A percentile compares a stretch with the other conserved stretches of the same genome.
Conservation (phyloP, 345 rosid genomes). For the Gossypium turneri region DNA sequence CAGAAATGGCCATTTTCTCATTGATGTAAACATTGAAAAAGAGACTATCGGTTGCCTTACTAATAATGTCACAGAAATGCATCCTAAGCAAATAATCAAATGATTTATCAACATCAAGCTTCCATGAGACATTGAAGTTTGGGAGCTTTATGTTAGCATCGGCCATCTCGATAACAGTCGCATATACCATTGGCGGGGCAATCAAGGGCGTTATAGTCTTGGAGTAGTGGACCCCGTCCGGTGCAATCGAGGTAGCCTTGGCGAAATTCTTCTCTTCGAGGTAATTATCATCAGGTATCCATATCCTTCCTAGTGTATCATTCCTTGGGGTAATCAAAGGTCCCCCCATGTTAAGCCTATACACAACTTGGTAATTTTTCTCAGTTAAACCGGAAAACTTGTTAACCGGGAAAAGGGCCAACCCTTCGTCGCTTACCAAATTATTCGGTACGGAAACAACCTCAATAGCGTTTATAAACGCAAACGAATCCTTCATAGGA, state of each 20-base stretch:
- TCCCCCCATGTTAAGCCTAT: conserved; percentile 76
- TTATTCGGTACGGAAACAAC: conserved; percentile 66
- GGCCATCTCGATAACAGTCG: conserved; percentile 61
- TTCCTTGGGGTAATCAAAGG: conserved; percentile 51
- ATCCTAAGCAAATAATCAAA: conserved; percentile 58
- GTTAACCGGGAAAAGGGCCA: conserved; percentile 49
- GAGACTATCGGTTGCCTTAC: conserved; percentile 61
- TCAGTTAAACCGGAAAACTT: conserved; percentile 38
- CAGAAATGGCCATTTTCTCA: conserved; percentile 58
- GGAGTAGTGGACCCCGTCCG: conserved; percentile 48
- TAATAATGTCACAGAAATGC: conserved; percentile 79
- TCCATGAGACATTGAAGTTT: conserved; percentile 70
- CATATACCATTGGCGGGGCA: conserved; percentile 63
- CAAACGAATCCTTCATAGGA: conserved; percentile 52
- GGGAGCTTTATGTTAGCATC: conserved; percentile 39
- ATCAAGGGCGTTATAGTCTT: conserved; percentile 48
- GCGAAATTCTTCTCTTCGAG: conserved; percentile 46
- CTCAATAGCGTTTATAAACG: conserved; percentile 70
- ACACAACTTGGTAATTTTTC: conserved; percentile 44
- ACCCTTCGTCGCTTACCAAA: conserved; percentile 47
- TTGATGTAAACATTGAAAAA: conserved; percentile 74
- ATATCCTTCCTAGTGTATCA: conserved; percentile 53
- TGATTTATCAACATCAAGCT: conserved; percentile 44
- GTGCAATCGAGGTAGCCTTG: conserved; percentile 23
- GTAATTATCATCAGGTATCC: conserved; percentile 51